These are phyloP conservation scores for Claviceps sp. DNA, from an alignment of 2,329 filamentous ascomycete species.

Conservation along the genomic window DNA sequence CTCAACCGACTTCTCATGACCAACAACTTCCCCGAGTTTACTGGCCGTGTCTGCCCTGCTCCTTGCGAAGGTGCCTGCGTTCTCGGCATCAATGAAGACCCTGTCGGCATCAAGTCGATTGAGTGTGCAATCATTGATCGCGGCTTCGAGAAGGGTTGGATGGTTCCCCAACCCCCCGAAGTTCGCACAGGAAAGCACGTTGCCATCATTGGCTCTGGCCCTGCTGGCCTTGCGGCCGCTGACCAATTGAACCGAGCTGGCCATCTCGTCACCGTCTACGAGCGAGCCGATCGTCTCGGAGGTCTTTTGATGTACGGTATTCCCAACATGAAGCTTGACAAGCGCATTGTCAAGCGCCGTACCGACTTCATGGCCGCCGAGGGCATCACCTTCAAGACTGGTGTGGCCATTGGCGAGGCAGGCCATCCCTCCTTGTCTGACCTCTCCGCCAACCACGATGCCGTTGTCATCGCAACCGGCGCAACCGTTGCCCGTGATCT, in stretches of 20 bases:
- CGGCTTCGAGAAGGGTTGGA: conserved; percentile 97
- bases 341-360: conserved; percentile 89
- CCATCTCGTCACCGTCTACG: conserved; percentile 79
- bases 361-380: conserved; percentile 90
- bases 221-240: conserved; percentile 76
- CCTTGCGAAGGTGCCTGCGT: conserved; percentile 95
- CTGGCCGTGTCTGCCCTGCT: conserved; percentile 89
- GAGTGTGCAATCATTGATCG: conserved; percentile 97
- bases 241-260: conserved; percentile 92
- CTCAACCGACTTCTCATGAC: conserved; percentile 87
- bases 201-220: conserved; percentile 83
- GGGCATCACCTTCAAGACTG: conserved; percentile 70
- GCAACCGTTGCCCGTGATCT: conserved; percentile 88
- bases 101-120: conserved; percentile 95
- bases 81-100: conserved; percentile 90
- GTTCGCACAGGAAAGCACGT: conserved; percentile 78
- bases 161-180: conserved; percentile 69
- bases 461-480: conserved; percentile 82
- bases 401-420: conserved; percentile 64
- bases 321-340: conserved; percentile 99
- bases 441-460: conserved; percentile 62
- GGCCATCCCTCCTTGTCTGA: conserved; percentile 49
- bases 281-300: conserved; percentile 80
- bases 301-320: conserved; percentile 97
- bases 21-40: conserved; percentile 98